These are phyloP conservation scores for Hysterium pulicare DNA, from an alignment of 2,329 filamentous ascomycete genomes.

Conservation along the genomic window DNA sequence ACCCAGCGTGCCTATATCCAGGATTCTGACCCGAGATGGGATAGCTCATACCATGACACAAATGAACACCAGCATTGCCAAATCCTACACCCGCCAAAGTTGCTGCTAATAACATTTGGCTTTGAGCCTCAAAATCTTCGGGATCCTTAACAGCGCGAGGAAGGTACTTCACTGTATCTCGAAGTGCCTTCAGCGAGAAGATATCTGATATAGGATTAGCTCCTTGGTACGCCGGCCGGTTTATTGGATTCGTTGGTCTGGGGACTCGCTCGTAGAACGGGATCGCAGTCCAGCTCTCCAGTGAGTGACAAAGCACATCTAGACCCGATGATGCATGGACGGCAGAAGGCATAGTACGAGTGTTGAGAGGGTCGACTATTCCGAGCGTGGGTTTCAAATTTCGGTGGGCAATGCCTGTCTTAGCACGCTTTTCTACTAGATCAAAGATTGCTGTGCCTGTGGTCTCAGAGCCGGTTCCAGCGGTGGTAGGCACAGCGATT, in stretches of 20 bases:
- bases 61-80: constrained; percentile 93
- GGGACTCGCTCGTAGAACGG: constrained; percentile 85
- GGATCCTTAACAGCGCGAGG: constrained; percentile 83
- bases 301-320: constrained; percentile 90
- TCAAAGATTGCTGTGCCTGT: constrained; percentile 99
- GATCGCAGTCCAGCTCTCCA: constrained; percentile 97
- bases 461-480: constrained; percentile 87
- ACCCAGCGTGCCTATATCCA: constrained; percentile 84
- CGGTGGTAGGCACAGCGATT: constrained; percentile 80
- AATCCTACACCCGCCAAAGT: constrained; percentile 95
- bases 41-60: constrained; percentile 91
- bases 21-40: constrained; percentile 95
- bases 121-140: constrained; percentile 88
- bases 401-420: constrained; percentile 93
- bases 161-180: constrained; percentile 84
- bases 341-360: constrained; percentile 88
- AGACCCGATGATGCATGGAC: constrained; percentile 90
- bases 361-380: constrained; percentile 84
- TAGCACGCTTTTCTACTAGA: constrained; percentile 80
- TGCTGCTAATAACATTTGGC: constrained; percentile 90
- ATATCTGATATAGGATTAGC: constrained; percentile 98
- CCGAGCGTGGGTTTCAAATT: constrained; percentile 94
- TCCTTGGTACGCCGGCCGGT: constrained; percentile 91
- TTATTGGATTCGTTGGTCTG: constrained; percentile 81
- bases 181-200: constrained; percentile 84